Percentiles rank a stretch among this genome's conserved stretches.
phyloP scores from a whole-genome alignment of 805 yeast genomes.

The Wickerhamomyces queroliae region DNA sequence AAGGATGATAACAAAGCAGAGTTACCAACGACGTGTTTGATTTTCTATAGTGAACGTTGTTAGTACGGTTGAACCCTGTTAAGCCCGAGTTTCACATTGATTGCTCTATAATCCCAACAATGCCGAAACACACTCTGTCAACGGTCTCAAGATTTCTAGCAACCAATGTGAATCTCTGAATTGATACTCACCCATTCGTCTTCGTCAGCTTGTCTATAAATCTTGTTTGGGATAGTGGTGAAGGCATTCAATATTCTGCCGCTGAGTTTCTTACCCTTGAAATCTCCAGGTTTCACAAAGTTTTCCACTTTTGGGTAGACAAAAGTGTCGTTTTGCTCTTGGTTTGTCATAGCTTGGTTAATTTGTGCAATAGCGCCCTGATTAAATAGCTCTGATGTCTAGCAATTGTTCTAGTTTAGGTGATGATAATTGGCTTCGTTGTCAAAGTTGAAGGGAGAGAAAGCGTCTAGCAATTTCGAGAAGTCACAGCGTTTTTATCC shows the following conservation, averaged over 20 bases:
- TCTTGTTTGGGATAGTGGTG: constrained; percentile 62
- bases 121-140: too few relatives aligned
- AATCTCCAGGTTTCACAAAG: constrained; percentile 21
- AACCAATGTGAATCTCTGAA: neutral
- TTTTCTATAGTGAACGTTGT: constrained; percentile 55
- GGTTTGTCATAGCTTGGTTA: neutral
- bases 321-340: constrained; percentile 1
- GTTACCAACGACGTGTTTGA: constrained; percentile 69
- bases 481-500: too few relatives aligned
- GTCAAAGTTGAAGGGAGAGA: too few relatives aligned
- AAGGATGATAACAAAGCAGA: constrained; percentile 79
- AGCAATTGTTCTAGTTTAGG: too few relatives aligned
- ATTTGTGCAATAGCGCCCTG: too few relatives aligned
- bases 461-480: too few relatives aligned
- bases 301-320: constrained; percentile 8
- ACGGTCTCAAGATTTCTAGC: neutral
- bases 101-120: too few relatives aligned
- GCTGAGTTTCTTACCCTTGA: constrained; percentile 17
- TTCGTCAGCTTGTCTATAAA: constrained; percentile 34
- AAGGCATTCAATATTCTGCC: constrained; percentile 68
- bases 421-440: too few relatives aligned
- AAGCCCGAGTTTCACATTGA: too few relatives aligned
- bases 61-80: too few relatives aligned
- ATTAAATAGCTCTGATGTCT: too few relatives aligned
- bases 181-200: constrained; percentile 19